Base-by-base conservation (phyloP, 495 filamentous ascomycete species). In the Neurospora sp. region DNA sequence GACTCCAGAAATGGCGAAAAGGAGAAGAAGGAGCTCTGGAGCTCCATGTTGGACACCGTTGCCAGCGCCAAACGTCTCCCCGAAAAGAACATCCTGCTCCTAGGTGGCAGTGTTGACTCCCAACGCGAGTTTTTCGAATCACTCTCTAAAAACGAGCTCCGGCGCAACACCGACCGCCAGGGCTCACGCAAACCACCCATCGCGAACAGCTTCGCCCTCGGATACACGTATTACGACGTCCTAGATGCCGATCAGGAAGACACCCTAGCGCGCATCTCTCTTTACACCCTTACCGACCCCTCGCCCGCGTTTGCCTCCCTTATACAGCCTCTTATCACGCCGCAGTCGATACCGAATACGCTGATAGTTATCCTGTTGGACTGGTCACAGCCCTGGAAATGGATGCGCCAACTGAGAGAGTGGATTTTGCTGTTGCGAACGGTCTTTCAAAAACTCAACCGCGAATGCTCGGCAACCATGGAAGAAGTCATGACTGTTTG, bases 211-310 rank as follows among this genome's bases (percentile, higher is more conserved):
- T 97, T 96, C 80, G 95, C 94, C 12, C 82, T 98, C 71, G 95
- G 95, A 68, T 98, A 98, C 81, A 97, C 95, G 69, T 98, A 97
- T 80, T 91, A 93, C 78, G 94, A 98, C 83, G 93, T 98, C 47
- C 84, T 97, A 39, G 95, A 98, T 83, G 91, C 94, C 71, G 95
- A 98, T 79, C 93, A 96, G 77, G 95, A 98, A 88, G 94, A 98
- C 85, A 94, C 90, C 37, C 87, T 98, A 78, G 95, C 94, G 68
- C 93, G 95, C 72, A 90, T 98, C 73, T 97, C 94, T 20, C 86
- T 97, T 42, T 96, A 97, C 83, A 90, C 97, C 44, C 90, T 98
- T 69, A 90, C 91, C 45, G 91, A 90, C 78, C 93, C 94, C 10
- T 92, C 91, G 39, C 89, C 90, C 41, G 88, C 92, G 22, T 98